Percentiles rank a stretch among this genome's conserved stretches.
Conservation (phyloP, 2,329 filamentous ascomycete genomes). For the Sclerotinia nivalis region DNA sequence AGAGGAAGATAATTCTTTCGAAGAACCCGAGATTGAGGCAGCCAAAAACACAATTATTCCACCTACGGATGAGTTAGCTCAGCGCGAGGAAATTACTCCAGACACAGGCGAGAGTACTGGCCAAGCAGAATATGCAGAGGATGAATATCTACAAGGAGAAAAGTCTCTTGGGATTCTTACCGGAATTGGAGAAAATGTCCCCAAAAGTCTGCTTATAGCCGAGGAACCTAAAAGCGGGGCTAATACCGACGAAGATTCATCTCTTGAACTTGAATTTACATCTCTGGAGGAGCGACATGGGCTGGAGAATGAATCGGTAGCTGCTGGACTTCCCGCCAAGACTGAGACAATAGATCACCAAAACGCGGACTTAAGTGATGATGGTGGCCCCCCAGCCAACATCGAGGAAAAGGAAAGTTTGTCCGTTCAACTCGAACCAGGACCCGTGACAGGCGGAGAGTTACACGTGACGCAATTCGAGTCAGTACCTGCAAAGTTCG, state of each 20-base stretch:
- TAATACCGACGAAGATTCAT: not conserved
- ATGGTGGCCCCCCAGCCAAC: not conserved
- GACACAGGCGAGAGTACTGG: rapidly evolving
- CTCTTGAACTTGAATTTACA: not conserved
- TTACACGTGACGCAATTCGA: too few species aligned
- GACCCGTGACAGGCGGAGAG: rapidly evolving
- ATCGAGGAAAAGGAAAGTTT: not conserved
- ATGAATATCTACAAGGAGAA: not conserved
- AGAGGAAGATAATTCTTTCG: not conserved
- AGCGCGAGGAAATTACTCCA: rapidly evolving
- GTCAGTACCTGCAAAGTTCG: too few species aligned
- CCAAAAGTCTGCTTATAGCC: rapidly evolving
- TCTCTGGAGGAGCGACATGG: not conserved
- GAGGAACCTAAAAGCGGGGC: not conserved
- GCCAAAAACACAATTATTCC: rapidly evolving
- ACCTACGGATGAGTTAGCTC: not conserved
- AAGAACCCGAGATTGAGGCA: too few species aligned
- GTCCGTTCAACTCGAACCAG: not conserved
- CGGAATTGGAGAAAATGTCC: too few species aligned
- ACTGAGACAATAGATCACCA: too few species aligned
- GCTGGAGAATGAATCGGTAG: rapidly evolving
- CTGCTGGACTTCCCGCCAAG: rapidly evolving
- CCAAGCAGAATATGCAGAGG: not conserved
- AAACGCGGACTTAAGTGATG: rapidly evolving
- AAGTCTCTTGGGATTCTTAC: not conserved